Base-by-base conservation (phyloP, 352 stramenopile genomes). In the Phytophthora cactorum region DNA sequence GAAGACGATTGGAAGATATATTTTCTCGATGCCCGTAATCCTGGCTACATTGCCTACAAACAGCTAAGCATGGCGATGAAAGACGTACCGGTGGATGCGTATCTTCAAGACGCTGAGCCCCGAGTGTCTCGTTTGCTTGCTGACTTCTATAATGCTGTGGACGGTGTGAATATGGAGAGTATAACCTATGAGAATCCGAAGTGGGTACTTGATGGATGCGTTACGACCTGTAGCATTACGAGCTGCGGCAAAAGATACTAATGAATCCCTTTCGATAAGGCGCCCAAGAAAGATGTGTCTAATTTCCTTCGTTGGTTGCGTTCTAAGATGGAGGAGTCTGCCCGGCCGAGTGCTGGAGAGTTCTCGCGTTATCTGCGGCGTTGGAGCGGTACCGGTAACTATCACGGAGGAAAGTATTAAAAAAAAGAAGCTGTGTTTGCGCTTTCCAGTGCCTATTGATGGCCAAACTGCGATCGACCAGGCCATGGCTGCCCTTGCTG, bases 1-100 rank as follows among this genome's bases (percentile, higher is more conserved):
- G 43, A 67, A 39, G 59, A 54, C 5, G 59, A 61, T 10, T 61
- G 50, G 32, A 59, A 51, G 11, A 4, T 14, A 4, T 61, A 67
- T 28, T 60, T 56, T 45, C 32, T 67, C 11, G 34, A 59, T 8
- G 51, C 59, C 2, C 29, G 59, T 1, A 15, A 14, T 5, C 59
- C 59, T 6, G 51, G 61, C 11, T 53, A 56, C 5, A 60, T 32
- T 3, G 51, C 32, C 3, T 67, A 61, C 8, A 59, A 66, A 22
- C 49, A 56, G 11, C 28, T 59, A 11, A 25, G 52, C 10, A 15
- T 51, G 9, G 31, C 52, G 15, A 44, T 45, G 59, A 15, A 25
- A 38, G 6, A 43, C 7, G 31, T 51, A 51, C 4, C 29, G 3
- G 8, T 67, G n/a, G 34, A 60, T 29, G 27, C 51, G 6, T 6